Evolutionary conservation across 805 yeast genomes (phyloP), one percentile per base, ranked within the genome.

Genomic region (Zygosaccharomyces lentus): DNA sequence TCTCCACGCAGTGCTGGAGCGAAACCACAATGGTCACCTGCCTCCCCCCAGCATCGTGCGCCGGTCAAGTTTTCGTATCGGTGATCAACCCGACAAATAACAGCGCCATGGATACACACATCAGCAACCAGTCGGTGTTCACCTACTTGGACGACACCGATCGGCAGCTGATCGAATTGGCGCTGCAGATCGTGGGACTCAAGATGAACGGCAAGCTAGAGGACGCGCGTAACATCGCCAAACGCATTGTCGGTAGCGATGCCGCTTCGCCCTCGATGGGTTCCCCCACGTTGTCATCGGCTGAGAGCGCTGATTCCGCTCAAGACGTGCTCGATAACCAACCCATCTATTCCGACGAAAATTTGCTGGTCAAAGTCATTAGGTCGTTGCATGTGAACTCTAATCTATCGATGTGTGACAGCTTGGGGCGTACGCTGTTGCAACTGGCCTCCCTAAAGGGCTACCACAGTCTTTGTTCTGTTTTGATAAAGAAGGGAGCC

Each of bases 71-170:
- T 2, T 72, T 86, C 46, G 97, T 93, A 2, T 77, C 90, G n/a
- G 84, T 93, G 53, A 81, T 78, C 45, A 77, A 75, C 53, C 73
- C 72, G 53, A 77, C 36, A 19, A 47, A 45, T 26, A 34, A 34
- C 34, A 35, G 29, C 23, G 10, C 41, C 15, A 23, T 37, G 35
- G 64, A 54, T 12, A 42, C 45, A 16, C 63, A 59, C 47, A 59
- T 56, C 12, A 53, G 52, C 34, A 58, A 62, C 25, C 68, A 66
- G 36, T 58, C 68, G 58, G 74, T 87, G 1, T 93, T 93, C 66
- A 89, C 98, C 0, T 93, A 93, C 60, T 76, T 88, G 37, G 97
- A 93, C 68, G 99, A 93, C 62, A 86, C 96, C 8, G 99, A 93
- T 66, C 77, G 93, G 54, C 96, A 91, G 66, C 75, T 93, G 62